These are phyloP conservation scores for Actinidia arguta DNA, from an alignment of 179 eudicot species.

Conservation along the genomic window DNA sequence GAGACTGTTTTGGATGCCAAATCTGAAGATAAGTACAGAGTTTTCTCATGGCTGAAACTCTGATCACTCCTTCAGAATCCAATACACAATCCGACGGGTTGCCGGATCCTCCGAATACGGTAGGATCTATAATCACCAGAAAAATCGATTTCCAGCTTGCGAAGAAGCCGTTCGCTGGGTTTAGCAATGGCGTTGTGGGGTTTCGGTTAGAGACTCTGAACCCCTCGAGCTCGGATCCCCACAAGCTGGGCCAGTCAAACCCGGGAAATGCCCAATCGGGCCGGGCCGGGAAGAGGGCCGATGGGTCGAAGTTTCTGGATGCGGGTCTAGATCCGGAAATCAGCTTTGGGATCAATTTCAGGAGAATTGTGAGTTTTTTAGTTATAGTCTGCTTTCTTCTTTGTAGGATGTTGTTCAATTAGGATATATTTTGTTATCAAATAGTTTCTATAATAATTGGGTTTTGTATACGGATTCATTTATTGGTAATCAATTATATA, in stretches of 20 bases:
- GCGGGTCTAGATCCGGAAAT: conserved; percentile 60
- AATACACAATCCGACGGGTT: background rate
- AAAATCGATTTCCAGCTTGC: conserved; percentile 66
- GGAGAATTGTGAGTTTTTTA: conserved; percentile 66
- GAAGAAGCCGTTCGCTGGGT: conserved; percentile 49
- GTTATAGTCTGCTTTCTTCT: background rate
- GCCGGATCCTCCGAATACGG: background rate
- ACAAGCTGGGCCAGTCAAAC: conserved; percentile 16
- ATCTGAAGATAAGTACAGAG: background rate
- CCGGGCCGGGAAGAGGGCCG: conserved; percentile 30
- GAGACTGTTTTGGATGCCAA: conserved; percentile 1
- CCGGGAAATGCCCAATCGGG: background rate
- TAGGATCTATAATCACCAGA: conserved; percentile 23
- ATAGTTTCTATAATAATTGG: too few species aligned
- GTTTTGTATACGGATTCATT: too few species aligned
- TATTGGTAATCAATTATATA: too few species aligned
- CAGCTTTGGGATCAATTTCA: conserved; percentile 53
- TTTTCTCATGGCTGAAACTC: conserved; percentile 11
- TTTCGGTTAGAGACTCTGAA: conserved; percentile 69
- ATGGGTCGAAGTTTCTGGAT: conserved; percentile 38
- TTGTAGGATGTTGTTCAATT: too few species aligned
- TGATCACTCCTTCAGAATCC: background rate
- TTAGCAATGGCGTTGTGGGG: conserved; percentile 31
- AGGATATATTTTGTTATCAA: too few species aligned
- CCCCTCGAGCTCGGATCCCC: conserved; percentile 38